Percentiles rank a stretch among this genome's conserved stretches.
phyloP scores from a whole-genome alignment of 257 asterid genomes.

The Capsicum chinense region DNA sequence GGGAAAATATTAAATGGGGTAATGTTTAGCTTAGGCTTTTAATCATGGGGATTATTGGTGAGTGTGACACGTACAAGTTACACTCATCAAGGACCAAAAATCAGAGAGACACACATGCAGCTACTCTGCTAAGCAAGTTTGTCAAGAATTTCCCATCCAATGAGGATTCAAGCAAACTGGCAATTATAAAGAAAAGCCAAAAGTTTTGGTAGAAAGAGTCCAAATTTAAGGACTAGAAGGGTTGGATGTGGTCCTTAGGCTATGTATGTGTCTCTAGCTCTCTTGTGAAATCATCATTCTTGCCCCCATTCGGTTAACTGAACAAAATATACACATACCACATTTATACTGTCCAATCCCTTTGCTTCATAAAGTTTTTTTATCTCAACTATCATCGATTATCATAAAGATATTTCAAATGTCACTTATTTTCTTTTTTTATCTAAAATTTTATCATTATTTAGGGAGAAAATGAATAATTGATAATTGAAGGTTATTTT shows the following conservation, averaged over 20 bases:
- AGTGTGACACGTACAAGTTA: slow-evolving; percentile 44
- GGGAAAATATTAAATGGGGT: slow-evolving; percentile 37
- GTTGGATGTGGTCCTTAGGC: slow-evolving; percentile 53
- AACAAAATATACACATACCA: too few relatives aligned
- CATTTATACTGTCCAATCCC: too few relatives aligned
- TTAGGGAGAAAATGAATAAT: too few relatives aligned
- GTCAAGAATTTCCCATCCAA: slow-evolving; percentile 2
- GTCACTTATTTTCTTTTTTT: too few relatives aligned
- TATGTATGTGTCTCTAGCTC: slow-evolving; percentile 40
- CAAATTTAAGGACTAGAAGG: slow-evolving; percentile 26
- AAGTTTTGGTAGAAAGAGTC: not conserved
- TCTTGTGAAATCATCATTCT: slow-evolving; percentile 49
- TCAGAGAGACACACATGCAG: slow-evolving; percentile 22
- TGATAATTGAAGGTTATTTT: too few relatives aligned
- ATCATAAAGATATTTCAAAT: too few relatives aligned
- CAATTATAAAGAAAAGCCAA: not conserved
- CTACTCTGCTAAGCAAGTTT: not conserved
- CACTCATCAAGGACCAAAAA: not conserved
- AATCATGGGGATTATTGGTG: slow-evolving; percentile 36
- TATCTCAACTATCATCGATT: too few relatives aligned
- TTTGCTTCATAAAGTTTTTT: too few relatives aligned
- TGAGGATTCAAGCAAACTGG: not conserved
- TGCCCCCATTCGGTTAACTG: not conserved
- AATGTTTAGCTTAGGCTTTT: slow-evolving; percentile 29
- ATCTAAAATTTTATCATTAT: too few relatives aligned